Evolutionary conservation across 352 stramenopile species (phyloP).

Genomic region (Globisporangium barbulae): DNA sequence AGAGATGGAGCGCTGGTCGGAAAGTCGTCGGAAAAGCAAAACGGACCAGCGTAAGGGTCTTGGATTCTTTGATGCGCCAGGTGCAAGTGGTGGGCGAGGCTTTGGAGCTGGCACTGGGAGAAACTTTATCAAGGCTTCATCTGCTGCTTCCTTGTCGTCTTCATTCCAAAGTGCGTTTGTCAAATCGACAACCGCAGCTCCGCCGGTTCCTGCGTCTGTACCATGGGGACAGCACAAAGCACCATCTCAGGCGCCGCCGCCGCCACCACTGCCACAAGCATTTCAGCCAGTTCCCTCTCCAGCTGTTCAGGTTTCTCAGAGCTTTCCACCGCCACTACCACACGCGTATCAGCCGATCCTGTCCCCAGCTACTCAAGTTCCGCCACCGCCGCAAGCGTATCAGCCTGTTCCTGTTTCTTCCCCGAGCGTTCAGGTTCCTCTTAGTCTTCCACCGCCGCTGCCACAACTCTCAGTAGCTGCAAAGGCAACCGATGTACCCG

Average conservation of each 20-base stretch:
- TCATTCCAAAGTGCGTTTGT: conserved; percentile 26
- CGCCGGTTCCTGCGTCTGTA: not conserved
- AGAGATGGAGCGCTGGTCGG: conserved; percentile 60
- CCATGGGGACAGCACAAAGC: not conserved
- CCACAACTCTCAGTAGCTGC: not conserved
- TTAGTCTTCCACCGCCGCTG: not conserved
- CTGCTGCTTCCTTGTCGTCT: conserved; percentile 11
- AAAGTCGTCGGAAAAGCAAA: conserved; percentile 53
- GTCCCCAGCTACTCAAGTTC: not conserved
- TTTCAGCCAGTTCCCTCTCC: not conserved
- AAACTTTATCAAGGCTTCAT: conserved; percentile 38
- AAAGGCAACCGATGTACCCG: not conserved
- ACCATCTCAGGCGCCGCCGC: not conserved
- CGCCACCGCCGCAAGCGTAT: not conserved
- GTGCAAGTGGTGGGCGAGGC: not conserved
- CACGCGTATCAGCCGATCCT: not conserved
- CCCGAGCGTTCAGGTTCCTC: conserved; percentile 1
- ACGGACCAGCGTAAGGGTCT: conserved; percentile 67
- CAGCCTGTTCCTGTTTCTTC: not conserved
- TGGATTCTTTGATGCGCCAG: conserved; percentile 30
- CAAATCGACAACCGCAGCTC: conserved; percentile 11
- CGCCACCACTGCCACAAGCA: not conserved
- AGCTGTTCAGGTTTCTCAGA: not conserved
- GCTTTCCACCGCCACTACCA: not conserved
- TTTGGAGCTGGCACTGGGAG: conserved; percentile 6